Percentiles rank a stretch among this genome's conserved stretches.
phyloP scores from a whole-genome alignment of 164 flowering plant genomes.

The Echeveria elegans region DNA sequence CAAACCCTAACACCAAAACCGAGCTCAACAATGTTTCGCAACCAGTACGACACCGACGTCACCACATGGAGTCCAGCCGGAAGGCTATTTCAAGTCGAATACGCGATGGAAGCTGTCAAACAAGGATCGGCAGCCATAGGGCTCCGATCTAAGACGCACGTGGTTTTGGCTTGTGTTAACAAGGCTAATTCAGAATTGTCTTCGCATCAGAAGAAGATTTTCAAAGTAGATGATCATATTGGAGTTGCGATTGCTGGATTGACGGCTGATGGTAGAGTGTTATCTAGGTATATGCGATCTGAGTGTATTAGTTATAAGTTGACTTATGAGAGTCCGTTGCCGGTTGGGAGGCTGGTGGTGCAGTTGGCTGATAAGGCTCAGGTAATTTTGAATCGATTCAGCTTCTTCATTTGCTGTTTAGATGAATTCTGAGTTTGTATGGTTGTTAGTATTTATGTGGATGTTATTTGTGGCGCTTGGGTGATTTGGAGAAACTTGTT shows the following conservation, averaged over 20 bases:
- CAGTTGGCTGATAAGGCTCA: slow-evolving; percentile 97
- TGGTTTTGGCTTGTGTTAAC: slow-evolving; percentile 78
- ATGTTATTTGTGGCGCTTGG: background rate
- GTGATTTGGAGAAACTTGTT: too few relatives aligned
- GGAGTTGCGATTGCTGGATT: slow-evolving; percentile 97
- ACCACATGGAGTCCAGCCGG: slow-evolving; percentile 92
- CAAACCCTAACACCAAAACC: background rate
- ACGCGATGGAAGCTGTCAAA: slow-evolving; percentile 99
- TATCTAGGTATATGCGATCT: slow-evolving; percentile 67
- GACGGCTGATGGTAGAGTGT: slow-evolving; percentile 93
- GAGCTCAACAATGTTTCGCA: slow-evolving; percentile 47
- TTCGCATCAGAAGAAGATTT: slow-evolving; percentile 95
- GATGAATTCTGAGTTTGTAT: too few relatives aligned
- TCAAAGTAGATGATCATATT: slow-evolving; percentile 86
- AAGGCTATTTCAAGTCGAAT: slow-evolving; percentile 89
- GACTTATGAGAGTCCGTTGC: slow-evolving; percentile 79
- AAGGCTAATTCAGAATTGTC: slow-evolving; percentile 88
- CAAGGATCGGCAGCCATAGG: slow-evolving; percentile 98
- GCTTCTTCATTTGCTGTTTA: background rate
- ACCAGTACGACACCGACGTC: slow-evolving; percentile 87
- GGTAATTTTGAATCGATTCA: slow-evolving; percentile 25
- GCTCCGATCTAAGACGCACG: slow-evolving; percentile 87
- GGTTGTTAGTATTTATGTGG: background rate
- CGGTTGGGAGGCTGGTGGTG: slow-evolving; percentile 88
- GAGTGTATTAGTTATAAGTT: slow-evolving; percentile 74